Percentiles rank a stretch among this genome's conserved stretches.
phyloP scores from a whole-genome alignment of 192 early-diverging fungal species.

The Coemansia sp. region DNA sequence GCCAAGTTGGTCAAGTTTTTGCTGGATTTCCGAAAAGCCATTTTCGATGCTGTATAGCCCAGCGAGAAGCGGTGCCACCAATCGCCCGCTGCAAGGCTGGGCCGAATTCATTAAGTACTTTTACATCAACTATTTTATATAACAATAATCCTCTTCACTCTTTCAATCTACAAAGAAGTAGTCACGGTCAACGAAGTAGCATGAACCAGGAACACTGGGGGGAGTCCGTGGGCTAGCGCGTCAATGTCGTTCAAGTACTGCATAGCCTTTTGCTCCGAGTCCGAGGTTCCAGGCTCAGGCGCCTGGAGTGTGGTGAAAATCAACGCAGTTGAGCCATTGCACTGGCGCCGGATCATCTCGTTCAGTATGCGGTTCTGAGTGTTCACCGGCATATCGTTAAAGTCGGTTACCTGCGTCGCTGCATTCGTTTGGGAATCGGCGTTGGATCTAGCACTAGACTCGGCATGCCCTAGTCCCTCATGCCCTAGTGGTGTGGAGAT shows the following conservation, averaged over 20 bases:
- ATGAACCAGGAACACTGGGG: conserved; percentile 62
- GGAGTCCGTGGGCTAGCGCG: conserved; percentile 41
- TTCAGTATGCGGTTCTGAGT: conserved; percentile 60
- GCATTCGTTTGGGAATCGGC: too few species aligned
- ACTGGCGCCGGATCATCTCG: conserved; percentile 58
- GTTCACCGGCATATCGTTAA: conserved; percentile 51
- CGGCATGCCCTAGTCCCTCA: background rate
- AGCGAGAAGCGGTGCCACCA: too few species aligned
- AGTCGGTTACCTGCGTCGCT: conserved; percentile 23
- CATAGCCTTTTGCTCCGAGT: conserved; percentile 32
- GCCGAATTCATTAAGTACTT: too few species aligned
- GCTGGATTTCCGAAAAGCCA: conserved; percentile 32
- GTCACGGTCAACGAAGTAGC: conserved; percentile 63
- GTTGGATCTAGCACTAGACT: background rate
- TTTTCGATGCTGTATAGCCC: conserved; percentile 29
- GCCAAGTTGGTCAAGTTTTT: conserved; percentile 42
- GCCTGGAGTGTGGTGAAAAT: conserved; percentile 59
- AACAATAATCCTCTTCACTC: too few species aligned
- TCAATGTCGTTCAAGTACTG: conserved; percentile 57
- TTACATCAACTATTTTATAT: too few species aligned
- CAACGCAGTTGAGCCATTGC: conserved; percentile 36
- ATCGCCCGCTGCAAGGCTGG: too few species aligned
- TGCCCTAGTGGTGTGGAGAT: background rate
- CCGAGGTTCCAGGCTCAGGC: conserved; percentile 51
- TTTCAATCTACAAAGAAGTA: conserved; percentile 49